These are phyloP conservation scores for Botrytis cinerea DNA, from an alignment of 2,329 filamentous ascomycete genomes.

Conservation along the genomic window DNA sequence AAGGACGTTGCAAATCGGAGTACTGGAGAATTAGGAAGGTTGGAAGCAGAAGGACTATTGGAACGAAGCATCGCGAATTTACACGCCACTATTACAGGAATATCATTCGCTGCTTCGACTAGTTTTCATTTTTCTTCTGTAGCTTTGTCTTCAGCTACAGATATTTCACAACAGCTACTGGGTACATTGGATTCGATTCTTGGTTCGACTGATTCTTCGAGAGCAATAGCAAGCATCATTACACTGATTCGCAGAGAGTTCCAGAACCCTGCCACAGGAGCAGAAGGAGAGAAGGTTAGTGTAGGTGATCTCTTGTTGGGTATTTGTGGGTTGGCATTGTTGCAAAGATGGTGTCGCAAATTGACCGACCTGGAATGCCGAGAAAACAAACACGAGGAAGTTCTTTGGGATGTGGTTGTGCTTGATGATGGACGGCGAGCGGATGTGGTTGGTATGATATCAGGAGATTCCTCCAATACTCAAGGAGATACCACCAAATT, in stretches of 20 bases:
- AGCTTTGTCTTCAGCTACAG: slow-evolving; percentile 55
- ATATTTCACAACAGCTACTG: slow-evolving; percentile 59
- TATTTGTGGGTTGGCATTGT: slow-evolving; percentile 60
- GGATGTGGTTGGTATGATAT: slow-evolving; percentile 49
- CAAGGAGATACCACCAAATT: slow-evolving; percentile 40
- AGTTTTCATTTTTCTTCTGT: slow-evolving; percentile 60
- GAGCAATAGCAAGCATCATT: slow-evolving; percentile 67
- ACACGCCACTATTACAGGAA: slow-evolving; percentile 58
- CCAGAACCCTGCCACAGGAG: slow-evolving; percentile 61
- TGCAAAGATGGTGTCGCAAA: slow-evolving; percentile 59
- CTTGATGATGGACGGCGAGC: slow-evolving; percentile 59
- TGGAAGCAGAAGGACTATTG: slow-evolving; percentile 58
- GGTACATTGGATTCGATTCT: slow-evolving; percentile 64
- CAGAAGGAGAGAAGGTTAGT: slow-evolving; percentile 59
- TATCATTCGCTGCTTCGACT: slow-evolving; percentile 62
- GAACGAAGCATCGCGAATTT: slow-evolving; percentile 58
- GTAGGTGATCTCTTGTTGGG: slow-evolving; percentile 63
- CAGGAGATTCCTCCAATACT: slow-evolving; percentile 38
- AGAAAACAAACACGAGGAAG: slow-evolving; percentile 53
- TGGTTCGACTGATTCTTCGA: slow-evolving; percentile 68
- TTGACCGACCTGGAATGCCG: slow-evolving; percentile 53
- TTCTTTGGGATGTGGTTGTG: slow-evolving; percentile 68
- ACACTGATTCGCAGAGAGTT: slow-evolving; percentile 65
- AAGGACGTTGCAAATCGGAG: slow-evolving; percentile 41
- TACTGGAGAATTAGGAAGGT: slow-evolving; percentile 47